Percentiles rank a stretch among this genome's conserved stretches.
These are phyloP conservation scores for Tricholoma bakamatsutake DNA, from an alignment of 768 basidiomycete genomes.

Conservation along the genomic window DNA sequence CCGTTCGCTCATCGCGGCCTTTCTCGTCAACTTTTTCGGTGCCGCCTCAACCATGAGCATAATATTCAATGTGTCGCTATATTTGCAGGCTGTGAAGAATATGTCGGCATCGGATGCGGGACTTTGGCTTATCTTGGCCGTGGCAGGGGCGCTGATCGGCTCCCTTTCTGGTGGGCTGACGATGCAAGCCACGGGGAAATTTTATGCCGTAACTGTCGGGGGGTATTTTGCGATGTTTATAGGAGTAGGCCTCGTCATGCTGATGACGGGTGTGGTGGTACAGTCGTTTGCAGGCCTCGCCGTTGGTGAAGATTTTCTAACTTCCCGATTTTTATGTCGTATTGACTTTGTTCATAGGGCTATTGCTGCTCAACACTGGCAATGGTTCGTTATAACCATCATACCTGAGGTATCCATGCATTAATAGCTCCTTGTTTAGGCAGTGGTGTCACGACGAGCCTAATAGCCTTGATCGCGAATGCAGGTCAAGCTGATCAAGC, in stretches of 20 bases:
- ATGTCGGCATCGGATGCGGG: constrained; percentile 45
- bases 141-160: constrained; percentile 42
- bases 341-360: constrained; percentile 18
- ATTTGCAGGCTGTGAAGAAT: constrained; percentile 50
- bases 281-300: constrained; percentile 33
- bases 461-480: constrained; percentile 59
- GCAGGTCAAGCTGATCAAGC: constrained; percentile 58
- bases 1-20: constrained; percentile 44
- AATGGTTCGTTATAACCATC: constrained; percentile 25
- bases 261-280: constrained; percentile 34
- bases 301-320: constrained; percentile 29
- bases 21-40: constrained; percentile 55
- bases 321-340: not conserved
- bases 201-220: constrained; percentile 42
- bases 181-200: constrained; percentile 56
- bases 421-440: constrained; percentile 26
- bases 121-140: constrained; percentile 43
- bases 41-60: constrained; percentile 38
- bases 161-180: constrained; percentile 46
- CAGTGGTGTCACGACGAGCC: constrained; percentile 46
- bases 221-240: constrained; percentile 32
- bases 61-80: constrained; percentile 50
- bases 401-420: not conserved
- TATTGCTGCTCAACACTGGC: constrained; percentile 31
- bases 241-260: constrained; percentile 31